Evolutionary conservation across 2,329 filamentous ascomycete genomes (phyloP).

Genomic region (Sclerotinia borealis): DNA sequence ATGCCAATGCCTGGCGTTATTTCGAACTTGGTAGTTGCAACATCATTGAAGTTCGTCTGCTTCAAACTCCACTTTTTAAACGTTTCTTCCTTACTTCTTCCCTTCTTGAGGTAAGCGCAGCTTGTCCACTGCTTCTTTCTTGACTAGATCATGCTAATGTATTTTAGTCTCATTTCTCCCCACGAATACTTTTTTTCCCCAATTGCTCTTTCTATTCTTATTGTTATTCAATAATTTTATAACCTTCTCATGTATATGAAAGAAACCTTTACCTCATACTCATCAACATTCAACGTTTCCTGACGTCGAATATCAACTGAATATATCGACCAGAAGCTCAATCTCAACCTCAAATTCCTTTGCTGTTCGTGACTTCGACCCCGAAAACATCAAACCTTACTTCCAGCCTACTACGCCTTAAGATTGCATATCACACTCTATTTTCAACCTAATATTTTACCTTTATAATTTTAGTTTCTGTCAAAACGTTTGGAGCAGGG

Average conservation of each 20-base stretch:
- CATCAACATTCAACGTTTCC: background rate
- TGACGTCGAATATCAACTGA: too few species aligned
- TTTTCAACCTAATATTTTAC: background rate
- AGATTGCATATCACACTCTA: background rate
- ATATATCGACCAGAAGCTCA: background rate
- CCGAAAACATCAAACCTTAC: background rate
- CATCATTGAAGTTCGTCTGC: background rate
- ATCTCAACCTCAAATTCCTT: background rate
- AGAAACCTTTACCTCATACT: background rate
- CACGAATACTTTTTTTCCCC: background rate
- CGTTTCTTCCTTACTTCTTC: background rate
- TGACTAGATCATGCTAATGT: background rate
- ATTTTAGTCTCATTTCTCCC: slow-evolving; percentile 2
- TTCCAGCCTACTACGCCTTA: background rate
- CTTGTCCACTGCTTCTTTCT: background rate
- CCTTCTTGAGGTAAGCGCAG: slow-evolving; percentile 3
- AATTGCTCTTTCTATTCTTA: background rate
- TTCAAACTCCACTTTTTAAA: slow-evolving; percentile 3
- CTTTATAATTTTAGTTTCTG: background rate
- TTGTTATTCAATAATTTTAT: background rate
- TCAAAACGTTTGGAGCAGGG: background rate
- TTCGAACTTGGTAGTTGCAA: too few species aligned
- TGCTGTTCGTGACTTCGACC: background rate
- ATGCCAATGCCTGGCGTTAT: background rate
- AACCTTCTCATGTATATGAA: background rate